Evolutionary conservation across 2,329 filamentous ascomycete genomes (phyloP), one percentile per base, ranked within the genome.

Genomic region (Exophiala aquamarina): DNA sequence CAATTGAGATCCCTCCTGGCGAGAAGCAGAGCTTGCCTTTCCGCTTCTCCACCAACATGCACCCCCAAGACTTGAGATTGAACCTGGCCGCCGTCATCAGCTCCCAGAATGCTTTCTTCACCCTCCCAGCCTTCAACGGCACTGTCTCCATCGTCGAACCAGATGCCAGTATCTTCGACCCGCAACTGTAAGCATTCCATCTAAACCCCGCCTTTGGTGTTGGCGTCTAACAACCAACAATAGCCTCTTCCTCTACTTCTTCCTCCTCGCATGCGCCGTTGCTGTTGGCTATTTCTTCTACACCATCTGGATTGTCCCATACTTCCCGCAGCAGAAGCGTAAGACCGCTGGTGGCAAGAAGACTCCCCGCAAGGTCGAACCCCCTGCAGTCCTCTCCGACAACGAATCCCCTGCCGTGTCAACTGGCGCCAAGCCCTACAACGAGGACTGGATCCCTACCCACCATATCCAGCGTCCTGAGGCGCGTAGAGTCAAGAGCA

Each of bases 191-290:
- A 71, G 85, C n/a, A n/a, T n/a, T n/a, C n/a, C n/a, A n/a, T n/a
- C n/a, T n/a, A n/a, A n/a, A n/a, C n/a, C n/a, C n/a, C n/a, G n/a
- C n/a, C n/a, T n/a, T n/a, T n/a, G n/a, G n/a, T n/a, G n/a, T n/a
- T n/a, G n/a, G n/a, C n/a, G n/a, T n/a, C 17, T 14, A 38, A 26
- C 43, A n/a, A n/a, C 8, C n/a, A 3, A 20, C 41, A 28, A 13
- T 55, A 97, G 93, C 66, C 89, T 97, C 74, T 98, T 98, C 83
- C 83, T 98, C 55, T 97, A 97, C 77, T 78, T 95, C 66, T 84
- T 97, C 76, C 86, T 98, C 61, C 76, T 85, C 44, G 84, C 79
- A 53, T 81, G 78, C 55, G 94, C 95, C 67, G 82, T 73, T 57
- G 90, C 87, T 54, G 89, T 85, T 44, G 81, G 86, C 67, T 96